Evolutionary conservation across 2,329 filamentous ascomycete species (phyloP), one percentile per base, ranked within the genome.

Genomic region (Phaeosphaeria sp.): DNA sequence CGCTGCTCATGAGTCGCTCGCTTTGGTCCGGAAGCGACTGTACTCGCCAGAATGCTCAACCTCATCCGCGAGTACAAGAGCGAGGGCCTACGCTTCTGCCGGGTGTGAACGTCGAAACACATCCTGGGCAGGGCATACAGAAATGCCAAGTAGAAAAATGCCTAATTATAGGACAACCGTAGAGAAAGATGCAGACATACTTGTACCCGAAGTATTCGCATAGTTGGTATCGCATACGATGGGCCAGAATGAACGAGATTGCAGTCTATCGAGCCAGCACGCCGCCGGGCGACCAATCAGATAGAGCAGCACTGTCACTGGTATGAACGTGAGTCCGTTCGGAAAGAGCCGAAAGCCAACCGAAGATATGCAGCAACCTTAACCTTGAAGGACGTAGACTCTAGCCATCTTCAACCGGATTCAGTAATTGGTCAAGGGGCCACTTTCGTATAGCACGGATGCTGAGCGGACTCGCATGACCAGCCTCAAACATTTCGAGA

Each of bases 401-500:
- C 55, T 53, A 65, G n/a, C 65, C 64, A 5, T 70, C 64, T n/a
- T 52, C 49, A 20, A 67, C 65, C 11, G 74, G 73, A 7, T 67
- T 53, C 13, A 75, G 56, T 15, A 77, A 53, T 50, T 71, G 40
- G 46, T 77, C 68, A 5, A 78, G 61, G 13, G 74, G 74, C 76
- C 76, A 78, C 51, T 77, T 77, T 13, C 75, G 69, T 39, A 77
- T 57, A 9, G 74, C 72, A 7, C 75, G 65, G 27, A 77, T 75
- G 20, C 39, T 62, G 40, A 75, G 60, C 3, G 61, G 25, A 50
- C 73, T 63, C 7, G 33, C 59, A 45, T 74, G 93, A 0, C 94
- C 93, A 1, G 86, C 87, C 75, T 91, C 85, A 71, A 86, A 97
- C 93, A 99, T 97, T 78, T 98, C 93, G 64, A 93, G 84, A 0